phyloP scores from a whole-genome alignment of 805 yeast species.

The Candida schatavii region DNA sequence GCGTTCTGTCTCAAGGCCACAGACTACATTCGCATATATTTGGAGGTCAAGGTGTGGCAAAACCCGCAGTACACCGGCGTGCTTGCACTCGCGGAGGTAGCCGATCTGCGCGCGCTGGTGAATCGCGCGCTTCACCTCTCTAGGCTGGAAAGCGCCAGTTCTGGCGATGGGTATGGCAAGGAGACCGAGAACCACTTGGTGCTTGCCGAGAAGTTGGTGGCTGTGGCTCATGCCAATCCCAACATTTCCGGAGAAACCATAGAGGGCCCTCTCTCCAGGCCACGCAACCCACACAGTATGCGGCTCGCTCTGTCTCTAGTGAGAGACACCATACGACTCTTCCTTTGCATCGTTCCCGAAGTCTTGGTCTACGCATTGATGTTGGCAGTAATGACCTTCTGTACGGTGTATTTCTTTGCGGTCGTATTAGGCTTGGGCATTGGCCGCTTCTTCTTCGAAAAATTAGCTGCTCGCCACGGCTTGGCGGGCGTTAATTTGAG shows the following conservation, averaged over 20 bases:
- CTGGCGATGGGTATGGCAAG: not conserved
- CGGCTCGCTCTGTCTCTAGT: conserved; percentile 22
- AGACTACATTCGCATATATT: conserved; percentile 55
- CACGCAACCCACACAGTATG: conserved; percentile 8
- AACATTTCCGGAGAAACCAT: not conserved
- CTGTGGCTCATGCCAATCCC: not conserved
- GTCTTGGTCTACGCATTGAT: conserved; percentile 68
- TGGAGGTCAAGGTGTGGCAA: conserved; percentile 66
- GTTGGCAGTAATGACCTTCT: conserved; percentile 76
- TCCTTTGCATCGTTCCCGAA: conserved; percentile 58
- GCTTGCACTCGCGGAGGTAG: not conserved
- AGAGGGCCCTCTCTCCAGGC: not conserved
- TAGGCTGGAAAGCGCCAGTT: not conserved
- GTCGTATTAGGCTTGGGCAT: conserved; percentile 66
- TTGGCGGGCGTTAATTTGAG: conserved; percentile 10
- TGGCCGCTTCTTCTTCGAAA: conserved; percentile 68
- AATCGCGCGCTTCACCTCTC: not conserved
- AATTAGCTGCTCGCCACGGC: conserved; percentile 42
- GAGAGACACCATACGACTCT: conserved; percentile 55
- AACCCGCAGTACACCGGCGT: conserved; percentile 29
- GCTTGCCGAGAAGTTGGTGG: not conserved
- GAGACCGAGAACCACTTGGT: not conserved
- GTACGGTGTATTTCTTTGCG: conserved; percentile 68
- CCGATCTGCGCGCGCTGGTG: not conserved
- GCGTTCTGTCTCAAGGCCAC: conserved; percentile 61